These are phyloP conservation scores for Niebla homalea DNA, from an alignment of 495 filamentous ascomycete genomes.

Conservation along the genomic window DNA sequence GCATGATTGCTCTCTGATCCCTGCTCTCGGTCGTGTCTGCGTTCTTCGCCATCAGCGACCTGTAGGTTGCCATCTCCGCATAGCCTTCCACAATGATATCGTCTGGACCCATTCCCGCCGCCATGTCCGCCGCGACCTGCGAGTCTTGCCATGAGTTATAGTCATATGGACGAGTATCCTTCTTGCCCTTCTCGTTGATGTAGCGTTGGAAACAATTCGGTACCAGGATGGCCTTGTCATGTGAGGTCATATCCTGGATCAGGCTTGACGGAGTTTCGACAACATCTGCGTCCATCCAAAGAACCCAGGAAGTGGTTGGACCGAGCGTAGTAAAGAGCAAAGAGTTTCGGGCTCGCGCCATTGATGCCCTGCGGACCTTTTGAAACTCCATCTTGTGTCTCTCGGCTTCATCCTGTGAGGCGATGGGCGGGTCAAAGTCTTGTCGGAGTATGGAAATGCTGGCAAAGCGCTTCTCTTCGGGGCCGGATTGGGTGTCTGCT, in stretches of 20 bases:
- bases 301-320: conserved; percentile 85
- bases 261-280: conserved; percentile 73
- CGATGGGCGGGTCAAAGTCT: conserved; percentile 76
- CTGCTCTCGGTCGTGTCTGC: conserved; percentile 34
- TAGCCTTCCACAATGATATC: conserved; percentile 94
- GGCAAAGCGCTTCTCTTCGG: conserved; percentile 71
- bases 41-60: conserved; percentile 84
- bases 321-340: conserved; percentile 95
- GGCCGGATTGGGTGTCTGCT: conserved; percentile 64
- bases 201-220: conserved; percentile 93
- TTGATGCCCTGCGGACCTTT: conserved; percentile 71
- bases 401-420: conserved; percentile 73
- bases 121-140: conserved; percentile 58
- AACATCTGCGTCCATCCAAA: conserved; percentile 92
- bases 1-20: conserved; percentile 47
- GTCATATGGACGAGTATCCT: conserved; percentile 76
- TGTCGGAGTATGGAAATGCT: conserved; percentile 88
- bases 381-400: conserved; percentile 83
- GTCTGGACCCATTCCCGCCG: conserved; percentile 64
- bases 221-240: conserved; percentile 78
- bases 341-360: conserved; percentile 86
- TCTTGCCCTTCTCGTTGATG: conserved; percentile 57
- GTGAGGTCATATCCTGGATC: conserved; percentile 82
- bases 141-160: conserved; percentile 96
- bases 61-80: conserved; percentile 78